These are phyloP conservation scores for Canavalia ensiformis DNA, from an alignment of 306 rosid species.

Conservation along the genomic window DNA sequence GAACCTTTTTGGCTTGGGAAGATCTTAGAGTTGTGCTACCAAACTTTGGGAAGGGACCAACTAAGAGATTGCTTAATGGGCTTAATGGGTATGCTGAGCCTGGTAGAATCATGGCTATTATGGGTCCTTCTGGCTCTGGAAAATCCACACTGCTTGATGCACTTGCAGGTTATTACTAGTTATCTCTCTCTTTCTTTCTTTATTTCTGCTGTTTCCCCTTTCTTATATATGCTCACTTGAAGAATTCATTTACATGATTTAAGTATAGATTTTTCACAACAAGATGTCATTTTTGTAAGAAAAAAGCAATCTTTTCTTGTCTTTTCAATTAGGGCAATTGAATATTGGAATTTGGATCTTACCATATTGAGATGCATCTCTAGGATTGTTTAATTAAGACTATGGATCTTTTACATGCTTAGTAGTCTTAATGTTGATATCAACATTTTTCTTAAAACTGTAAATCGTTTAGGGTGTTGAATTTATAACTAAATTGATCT, in stretches of 20 bases:
- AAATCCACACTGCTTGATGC: conserved; percentile 89
- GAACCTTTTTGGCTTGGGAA: conserved; percentile 88
- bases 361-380: conserved; percentile 2
- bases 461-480: not conserved
- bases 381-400: not conserved
- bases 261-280: not conserved
- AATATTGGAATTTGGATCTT: not conserved
- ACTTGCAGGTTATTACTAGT: conserved; percentile 62
- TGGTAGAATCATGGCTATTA: conserved; percentile 87
- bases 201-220: not conserved
- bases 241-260: not conserved
- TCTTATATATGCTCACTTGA: conserved; percentile 1
- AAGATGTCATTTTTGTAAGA: not conserved
- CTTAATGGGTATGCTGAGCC: conserved; percentile 85
- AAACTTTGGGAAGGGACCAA: conserved; percentile 78
- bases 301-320: not conserved
- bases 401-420: too few species aligned
- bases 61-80: conserved; percentile 80
- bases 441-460: not conserved
- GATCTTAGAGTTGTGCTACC: conserved; percentile 81
- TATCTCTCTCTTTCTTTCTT: not conserved
- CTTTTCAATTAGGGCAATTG: not conserved
- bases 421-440: too few species aligned
- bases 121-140: conserved; percentile 98
- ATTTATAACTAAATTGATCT: conserved; percentile 4